Conservation (phyloP, 306 rosid genomes). For the Cicer bijugum region DNA sequence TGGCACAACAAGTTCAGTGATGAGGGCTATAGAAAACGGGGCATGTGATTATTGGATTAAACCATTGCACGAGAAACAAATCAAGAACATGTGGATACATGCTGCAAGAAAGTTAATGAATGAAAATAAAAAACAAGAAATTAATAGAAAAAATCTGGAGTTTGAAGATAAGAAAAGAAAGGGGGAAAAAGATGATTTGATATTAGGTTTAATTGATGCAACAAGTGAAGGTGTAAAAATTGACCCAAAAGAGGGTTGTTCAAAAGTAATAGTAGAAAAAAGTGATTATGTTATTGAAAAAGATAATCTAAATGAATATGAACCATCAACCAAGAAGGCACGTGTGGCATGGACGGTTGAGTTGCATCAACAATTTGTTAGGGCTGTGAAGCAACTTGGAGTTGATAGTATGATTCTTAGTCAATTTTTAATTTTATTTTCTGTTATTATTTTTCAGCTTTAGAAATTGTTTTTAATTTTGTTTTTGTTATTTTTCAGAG, state of each 20-base stretch:
- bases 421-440: constrained; percentile 8
- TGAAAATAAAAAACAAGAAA: constrained; percentile 50
- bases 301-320: constrained; percentile 43
- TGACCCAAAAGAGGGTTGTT: neutral
- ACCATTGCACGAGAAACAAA: constrained; percentile 58
- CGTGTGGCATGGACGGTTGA: constrained; percentile 70
- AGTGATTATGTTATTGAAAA: constrained; percentile 47
- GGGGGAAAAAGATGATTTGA: constrained; percentile 46
- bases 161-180: constrained; percentile 45
- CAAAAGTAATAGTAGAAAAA: constrained; percentile 15
- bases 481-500: constrained; percentile 41
- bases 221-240: constrained; percentile 31
- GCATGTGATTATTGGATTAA: constrained; percentile 71
- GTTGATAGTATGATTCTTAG: constrained; percentile 60
- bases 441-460: neutral
- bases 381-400: constrained; percentile 66
- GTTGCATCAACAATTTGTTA: constrained; percentile 60
- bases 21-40: constrained; percentile 56
- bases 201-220: constrained; percentile 13
- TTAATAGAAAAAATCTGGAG: constrained; percentile 30
- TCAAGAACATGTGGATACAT: constrained; percentile 48
- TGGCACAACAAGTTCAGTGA: constrained; percentile 44
- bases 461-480: neutral
- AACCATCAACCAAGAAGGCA: constrained; percentile 55
- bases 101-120: constrained; percentile 47